phyloP scores from a whole-genome alignment of 495 filamentous ascomycete genomes.

The Hypoxylon rickii region DNA sequence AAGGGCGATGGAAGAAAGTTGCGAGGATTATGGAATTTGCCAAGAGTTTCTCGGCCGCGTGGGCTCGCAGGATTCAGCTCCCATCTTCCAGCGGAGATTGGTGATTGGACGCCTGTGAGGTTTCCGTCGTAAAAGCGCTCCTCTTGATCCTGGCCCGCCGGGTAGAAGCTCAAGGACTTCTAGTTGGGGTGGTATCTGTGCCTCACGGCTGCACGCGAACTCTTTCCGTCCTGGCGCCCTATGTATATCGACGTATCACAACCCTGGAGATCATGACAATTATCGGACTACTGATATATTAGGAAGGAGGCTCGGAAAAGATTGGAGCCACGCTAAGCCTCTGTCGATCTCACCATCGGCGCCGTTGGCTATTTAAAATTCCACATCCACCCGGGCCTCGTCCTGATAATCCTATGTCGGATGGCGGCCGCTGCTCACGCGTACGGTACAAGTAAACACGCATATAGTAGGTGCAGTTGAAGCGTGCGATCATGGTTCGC shows the following conservation, averaged over 20 bases:
- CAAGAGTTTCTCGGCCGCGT: conserved; percentile 21
- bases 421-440: too few species aligned
- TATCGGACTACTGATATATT: conserved; percentile 5
- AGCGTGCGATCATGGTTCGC: conserved; percentile 20
- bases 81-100: conserved; percentile 29
- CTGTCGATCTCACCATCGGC: neutral
- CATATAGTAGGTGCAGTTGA: neutral
- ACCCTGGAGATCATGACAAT: neutral
- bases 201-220: neutral
- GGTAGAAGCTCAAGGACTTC: conserved; percentile 9
- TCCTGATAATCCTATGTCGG: too few species aligned
- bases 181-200: conserved; percentile 1
- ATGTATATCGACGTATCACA: neutral
- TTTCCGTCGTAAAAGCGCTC: conserved; percentile 12
- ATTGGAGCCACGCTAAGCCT: conserved; percentile 9
- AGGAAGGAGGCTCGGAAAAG: conserved; percentile 11
- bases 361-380: conserved; percentile 1
- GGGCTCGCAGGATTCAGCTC: conserved; percentile 12
- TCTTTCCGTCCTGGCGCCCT: neutral
- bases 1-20: too few species aligned
- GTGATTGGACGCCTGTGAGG: neutral
- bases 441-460: too few species aligned
- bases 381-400: neutral
- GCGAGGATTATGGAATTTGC: conserved; percentile 7
- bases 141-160: conserved; percentile 19